Evolutionary conservation across 495 filamentous ascomycete genomes (phyloP).

Genomic region (Halenospora varia): DNA sequence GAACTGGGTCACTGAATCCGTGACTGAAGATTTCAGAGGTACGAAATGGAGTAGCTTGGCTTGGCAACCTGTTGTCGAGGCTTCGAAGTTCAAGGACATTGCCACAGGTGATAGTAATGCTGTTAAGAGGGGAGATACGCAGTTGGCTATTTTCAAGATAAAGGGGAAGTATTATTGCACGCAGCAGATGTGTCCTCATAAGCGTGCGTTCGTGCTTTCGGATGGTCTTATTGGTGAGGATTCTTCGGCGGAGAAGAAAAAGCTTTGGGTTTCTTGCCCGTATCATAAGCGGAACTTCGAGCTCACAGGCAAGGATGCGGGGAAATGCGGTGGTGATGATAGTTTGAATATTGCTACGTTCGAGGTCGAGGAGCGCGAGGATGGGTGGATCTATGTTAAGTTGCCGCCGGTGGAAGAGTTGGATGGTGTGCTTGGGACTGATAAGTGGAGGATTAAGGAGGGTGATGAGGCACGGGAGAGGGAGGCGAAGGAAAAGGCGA

Average conservation of each 20-base stretch:
- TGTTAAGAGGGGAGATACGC: slow-evolving; percentile 86
- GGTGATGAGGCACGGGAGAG: slow-evolving; percentile 38
- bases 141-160: slow-evolving; percentile 87
- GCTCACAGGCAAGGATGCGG: slow-evolving; percentile 62
- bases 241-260: slow-evolving; percentile 29
- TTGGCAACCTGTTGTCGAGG: slow-evolving; percentile 83
- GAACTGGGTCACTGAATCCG: slow-evolving; percentile 74
- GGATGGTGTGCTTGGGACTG: slow-evolving; percentile 76
- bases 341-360: slow-evolving; percentile 83
- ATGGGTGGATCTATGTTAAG: slow-evolving; percentile 82
- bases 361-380: slow-evolving; percentile 67
- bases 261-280: slow-evolving; percentile 85
- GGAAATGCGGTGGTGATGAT: slow-evolving; percentile 73
- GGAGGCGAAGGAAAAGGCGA: slow-evolving; percentile 31
- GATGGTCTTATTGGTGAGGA: slow-evolving; percentile 80
- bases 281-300: slow-evolving; percentile 92
- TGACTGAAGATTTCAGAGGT: slow-evolving; percentile 68
- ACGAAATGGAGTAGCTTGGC: slow-evolving; percentile 67
- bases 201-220: slow-evolving; percentile 84
- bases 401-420: slow-evolving; percentile 83
- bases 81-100: slow-evolving; percentile 62
- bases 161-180: slow-evolving; percentile 78
- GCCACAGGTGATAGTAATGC: slow-evolving; percentile 63
- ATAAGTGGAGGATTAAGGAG: slow-evolving; percentile 77
- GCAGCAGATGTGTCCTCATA: slow-evolving; percentile 98